Conservation (phyloP, 257 asterid genomes). For the Penstemon eatonii region DNA sequence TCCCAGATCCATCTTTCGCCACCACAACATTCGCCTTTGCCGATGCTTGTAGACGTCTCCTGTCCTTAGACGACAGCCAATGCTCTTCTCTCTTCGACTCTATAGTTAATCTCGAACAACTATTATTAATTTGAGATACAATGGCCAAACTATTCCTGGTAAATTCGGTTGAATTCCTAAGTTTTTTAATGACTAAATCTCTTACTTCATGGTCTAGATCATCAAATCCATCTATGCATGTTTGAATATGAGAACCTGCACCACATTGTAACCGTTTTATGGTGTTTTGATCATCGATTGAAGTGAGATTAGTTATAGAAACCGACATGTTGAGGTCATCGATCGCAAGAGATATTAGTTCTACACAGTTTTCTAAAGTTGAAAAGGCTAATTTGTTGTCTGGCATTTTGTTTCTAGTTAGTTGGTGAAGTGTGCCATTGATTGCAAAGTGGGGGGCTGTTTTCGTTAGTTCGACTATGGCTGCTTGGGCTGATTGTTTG, state of each 20-base stretch:
- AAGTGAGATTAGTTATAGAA: background rate
- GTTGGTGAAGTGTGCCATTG: conserved; percentile 10
- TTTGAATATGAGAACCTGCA: conserved; percentile 11
- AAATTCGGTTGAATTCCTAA: conserved; percentile 3
- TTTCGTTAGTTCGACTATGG: conserved; percentile 11
- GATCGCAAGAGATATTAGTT: conserved; percentile 19
- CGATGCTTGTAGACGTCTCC: background rate
- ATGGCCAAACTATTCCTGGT: background rate
- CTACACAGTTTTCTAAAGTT: conserved; percentile 18
- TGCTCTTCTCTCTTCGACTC: no score
- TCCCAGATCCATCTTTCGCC: conserved; percentile 37
- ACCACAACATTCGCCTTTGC: conserved; percentile 24
- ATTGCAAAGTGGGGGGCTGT: background rate
- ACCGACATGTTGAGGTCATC: conserved; percentile 18
- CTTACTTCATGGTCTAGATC: background rate
- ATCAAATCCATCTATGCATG: conserved; percentile 29
- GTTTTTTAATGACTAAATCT: background rate
- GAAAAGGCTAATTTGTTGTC: conserved; percentile 19
- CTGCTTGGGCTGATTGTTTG: background rate
- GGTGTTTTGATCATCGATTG: background rate
- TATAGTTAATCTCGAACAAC: background rate
- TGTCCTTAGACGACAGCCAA: conserved; percentile 9
- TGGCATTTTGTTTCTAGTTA: background rate
- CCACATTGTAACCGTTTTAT: conserved; percentile 17
- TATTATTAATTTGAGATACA: background rate